Percentiles rank a stretch among this genome's conserved stretches.
These are phyloP conservation scores for Exidia glandulosa DNA, from an alignment of 768 basidiomycete species.

Conservation along the genomic window DNA sequence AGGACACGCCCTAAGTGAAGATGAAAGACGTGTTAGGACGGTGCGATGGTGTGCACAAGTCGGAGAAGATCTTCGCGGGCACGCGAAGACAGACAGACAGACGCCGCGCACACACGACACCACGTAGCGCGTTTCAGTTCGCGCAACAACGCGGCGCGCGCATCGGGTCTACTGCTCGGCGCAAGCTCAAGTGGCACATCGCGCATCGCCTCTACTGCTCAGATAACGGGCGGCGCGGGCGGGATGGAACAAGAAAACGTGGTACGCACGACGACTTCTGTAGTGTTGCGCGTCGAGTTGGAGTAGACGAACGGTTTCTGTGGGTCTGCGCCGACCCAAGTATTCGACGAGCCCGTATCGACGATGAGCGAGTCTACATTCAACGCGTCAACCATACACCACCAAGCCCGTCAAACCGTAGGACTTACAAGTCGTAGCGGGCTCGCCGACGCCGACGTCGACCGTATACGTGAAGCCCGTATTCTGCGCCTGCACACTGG, in stretches of 20 bases:
- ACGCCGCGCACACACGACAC: too few relatives aligned
- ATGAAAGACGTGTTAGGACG: neutral
- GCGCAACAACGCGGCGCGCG: too few relatives aligned
- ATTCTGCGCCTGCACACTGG: too few relatives aligned
- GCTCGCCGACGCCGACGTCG: conserved; percentile 41
- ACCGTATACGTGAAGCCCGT: conserved; percentile 24
- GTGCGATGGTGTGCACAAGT: too few relatives aligned
- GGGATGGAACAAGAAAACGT: conserved; percentile 6
- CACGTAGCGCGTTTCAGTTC: too few relatives aligned
- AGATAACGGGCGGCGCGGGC: too few relatives aligned
- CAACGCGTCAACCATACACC: neutral
- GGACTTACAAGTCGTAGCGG: conserved; percentile 24
- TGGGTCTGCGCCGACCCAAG: conserved; percentile 19
- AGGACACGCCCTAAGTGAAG: neutral
- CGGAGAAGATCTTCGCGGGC: too few relatives aligned
- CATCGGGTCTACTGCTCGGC: too few relatives aligned
- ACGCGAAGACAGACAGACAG: too few relatives aligned
- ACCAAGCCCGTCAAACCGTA: neutral
- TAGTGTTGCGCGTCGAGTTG: conserved; percentile 8
- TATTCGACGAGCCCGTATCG: conserved; percentile 23
- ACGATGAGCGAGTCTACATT: conserved; percentile 17
- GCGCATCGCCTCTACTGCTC: too few relatives aligned
- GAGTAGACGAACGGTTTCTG: conserved; percentile 13
- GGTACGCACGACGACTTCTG: conserved; percentile 15
- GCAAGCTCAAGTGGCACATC: too few relatives aligned